Conservation (phyloP, 2,329 filamentous ascomycete species). For the Leptographium flavum region DNA sequence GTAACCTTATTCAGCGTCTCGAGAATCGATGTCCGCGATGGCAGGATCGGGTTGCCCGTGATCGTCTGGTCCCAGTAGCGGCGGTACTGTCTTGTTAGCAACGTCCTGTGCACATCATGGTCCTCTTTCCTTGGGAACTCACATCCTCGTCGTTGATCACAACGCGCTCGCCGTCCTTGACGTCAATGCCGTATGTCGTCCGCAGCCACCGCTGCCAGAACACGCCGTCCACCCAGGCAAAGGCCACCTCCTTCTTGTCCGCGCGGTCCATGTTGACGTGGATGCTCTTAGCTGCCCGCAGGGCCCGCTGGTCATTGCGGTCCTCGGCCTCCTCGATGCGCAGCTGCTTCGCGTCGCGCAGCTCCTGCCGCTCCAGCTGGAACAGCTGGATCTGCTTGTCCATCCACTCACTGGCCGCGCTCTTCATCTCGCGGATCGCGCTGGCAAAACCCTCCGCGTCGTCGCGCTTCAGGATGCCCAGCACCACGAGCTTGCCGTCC, state of each 20-base stretch:
- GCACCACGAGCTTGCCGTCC: constrained; percentile 86
- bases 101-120: too few species aligned
- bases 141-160: constrained; percentile 97
- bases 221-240: constrained; percentile 92
- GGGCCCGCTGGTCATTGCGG: constrained; percentile 73
- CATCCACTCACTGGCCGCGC: constrained; percentile 93
- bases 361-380: constrained; percentile 82
- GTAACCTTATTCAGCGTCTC: constrained; percentile 68
- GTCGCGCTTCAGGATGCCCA: constrained; percentile 73
- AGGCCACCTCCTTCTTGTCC: constrained; percentile 76
- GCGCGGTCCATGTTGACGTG: constrained; percentile 81
- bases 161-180: constrained; percentile 76
- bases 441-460: constrained; percentile 64
- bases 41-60: constrained; percentile 78
- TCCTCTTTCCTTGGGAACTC: too few species aligned
- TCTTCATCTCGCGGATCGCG: constrained; percentile 84
- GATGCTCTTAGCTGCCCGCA: constrained; percentile 79
- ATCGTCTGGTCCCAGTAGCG: constrained; percentile 90
- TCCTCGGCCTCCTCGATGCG: constrained; percentile 95
- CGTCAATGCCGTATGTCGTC: constrained; percentile 86
- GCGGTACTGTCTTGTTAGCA: constrained; percentile 55
- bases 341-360: constrained; percentile 87
- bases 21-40: constrained; percentile 78
- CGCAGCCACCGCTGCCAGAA: constrained; percentile 97
- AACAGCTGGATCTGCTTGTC: constrained; percentile 87